These are phyloP conservation scores for Musa itinerans DNA, from an alignment of 176 grass and related monocot genomes.

Conservation along the genomic window DNA sequence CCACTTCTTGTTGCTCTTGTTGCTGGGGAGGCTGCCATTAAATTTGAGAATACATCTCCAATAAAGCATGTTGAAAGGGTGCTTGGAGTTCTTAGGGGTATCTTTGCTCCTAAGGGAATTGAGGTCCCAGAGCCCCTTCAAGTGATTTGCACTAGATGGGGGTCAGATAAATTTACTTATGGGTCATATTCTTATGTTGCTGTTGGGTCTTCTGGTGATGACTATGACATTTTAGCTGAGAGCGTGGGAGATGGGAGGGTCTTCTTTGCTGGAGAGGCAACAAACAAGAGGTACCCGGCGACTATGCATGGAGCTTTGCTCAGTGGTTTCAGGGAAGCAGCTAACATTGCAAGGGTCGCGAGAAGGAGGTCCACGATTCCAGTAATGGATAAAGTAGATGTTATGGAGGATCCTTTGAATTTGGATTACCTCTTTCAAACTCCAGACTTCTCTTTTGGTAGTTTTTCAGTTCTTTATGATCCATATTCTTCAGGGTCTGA, in stretches of 20 bases:
- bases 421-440: conserved; percentile 54
- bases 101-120: conserved; percentile 86
- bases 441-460: conserved; percentile 53
- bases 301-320: conserved; percentile 97
- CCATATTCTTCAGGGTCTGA: conserved; percentile 40
- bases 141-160: conserved; percentile 90
- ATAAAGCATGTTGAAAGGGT: conserved; percentile 56
- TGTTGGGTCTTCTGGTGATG: conserved; percentile 82
- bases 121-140: conserved; percentile 77
- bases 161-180: conserved; percentile 73
- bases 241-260: conserved; percentile 58
- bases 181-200: conserved; percentile 91
- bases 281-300: conserved; percentile 83
- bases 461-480: conserved; percentile 63
- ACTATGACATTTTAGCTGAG: conserved; percentile 94
- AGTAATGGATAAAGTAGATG: conserved; percentile 26
- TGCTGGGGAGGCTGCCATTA: conserved; percentile 83
- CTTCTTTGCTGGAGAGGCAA: conserved; percentile 97
- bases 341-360: conserved; percentile 71
- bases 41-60: conserved; percentile 66
- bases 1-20: conserved; percentile 88
- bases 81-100: conserved; percentile 56
- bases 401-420: conserved; percentile 34
- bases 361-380: conserved; percentile 41
- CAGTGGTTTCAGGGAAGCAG: conserved; percentile 89